Evolutionary conservation across 2,329 filamentous ascomycete genomes (phyloP), one percentile per base, ranked within the genome.

Genomic region (Ophiostoma sp.): DNA sequence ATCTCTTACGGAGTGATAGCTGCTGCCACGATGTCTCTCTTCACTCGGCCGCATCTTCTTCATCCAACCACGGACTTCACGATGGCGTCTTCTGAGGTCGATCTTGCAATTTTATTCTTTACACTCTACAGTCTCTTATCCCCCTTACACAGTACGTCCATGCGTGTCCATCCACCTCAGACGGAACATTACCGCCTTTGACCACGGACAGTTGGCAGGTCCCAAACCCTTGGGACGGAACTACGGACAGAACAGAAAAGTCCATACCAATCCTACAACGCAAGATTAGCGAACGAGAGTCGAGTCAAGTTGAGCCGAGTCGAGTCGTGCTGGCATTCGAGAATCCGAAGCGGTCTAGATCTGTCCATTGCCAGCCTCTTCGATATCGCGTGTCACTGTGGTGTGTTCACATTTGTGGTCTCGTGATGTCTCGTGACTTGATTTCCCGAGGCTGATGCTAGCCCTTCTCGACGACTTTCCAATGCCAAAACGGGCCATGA

Each of bases 221-320:
- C 17, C 64, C 64, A 50, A 42, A 8, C 42, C 42, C 64, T 33
- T 52, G 64, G 64, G 17, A 69, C 64, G 64, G 63, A 19, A 17
- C n/a, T 4, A 45, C 61, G 19, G 22, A 8, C 61, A 45, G n/a
- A 55, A 28, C n/a, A 25, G 28, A 9, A 36, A 2, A 7, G 11
- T 33, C 12, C 1, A 2, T 42, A 17, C n/a, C n/a, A 42, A 42
- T 42, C 59, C 33, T 42, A 42, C 33, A 42, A 64, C n/a, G 12
- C n/a, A 64, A 42, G 33, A 39, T 17, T n/a, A 15, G 15, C 33
- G 25, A 31, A 45, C 39, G 6, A 28, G 12, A 45, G 25, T 8
- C 28, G 25, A 25, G 12, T 31, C 5, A 33, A 19, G 15, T 31
- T 7, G 17, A 19, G 15, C 25, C 22, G 22, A 15, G n/a, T 66